Evolutionary conservation across 176 grass and related monocot genomes (phyloP), one percentile per base, ranked within the genome.

Genomic region (Hsuehochloa calcarea): DNA sequence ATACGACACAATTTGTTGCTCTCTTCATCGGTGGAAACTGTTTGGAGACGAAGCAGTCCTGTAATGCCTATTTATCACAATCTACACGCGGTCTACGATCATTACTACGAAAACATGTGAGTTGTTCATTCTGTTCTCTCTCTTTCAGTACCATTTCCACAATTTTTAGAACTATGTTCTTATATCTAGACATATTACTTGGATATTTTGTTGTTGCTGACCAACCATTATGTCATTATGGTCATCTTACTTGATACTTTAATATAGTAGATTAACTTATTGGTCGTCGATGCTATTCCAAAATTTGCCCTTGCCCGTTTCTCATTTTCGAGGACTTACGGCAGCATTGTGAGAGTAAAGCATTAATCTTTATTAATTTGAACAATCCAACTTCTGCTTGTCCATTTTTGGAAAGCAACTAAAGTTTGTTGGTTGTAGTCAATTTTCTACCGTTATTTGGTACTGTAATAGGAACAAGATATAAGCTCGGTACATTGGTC

Each of bases 1-100:
- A 77, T 94, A 96, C 93, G 3, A 23, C 91, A 46, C 93, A 99
- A 82, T 96, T 99, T 94, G 88, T 99, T 87, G 93, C 71, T 34
- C 86, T 99, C 52, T 99, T 99, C 37, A 65, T 99, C 19, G 65
- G 88, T 44, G 91, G 87, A 31, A 85, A 85, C 22, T 80, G 55
- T 82, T 78, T 52, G 80, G 84, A 91, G 52, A 95, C 84, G 54
- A 91, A 88, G 46, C 72, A 79, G 29, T 89, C 96, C 8, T 94
- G 90, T 66, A 95, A 75, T 82, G 96, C 96, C 27, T 99, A 92
- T 69, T 61, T 99, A 61, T 96, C 96, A 78, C 93, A 89, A 79
- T 99, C 96, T 43, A 99, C 93, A 20, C 77, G 88, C 62, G 92
- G 93, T 74, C 77, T 99, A 70, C 88, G 96, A 34, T 92, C 96